Base-by-base conservation (phyloP, 2,329 filamentous ascomycete species). In the Rhynchosporium agropyri region DNA sequence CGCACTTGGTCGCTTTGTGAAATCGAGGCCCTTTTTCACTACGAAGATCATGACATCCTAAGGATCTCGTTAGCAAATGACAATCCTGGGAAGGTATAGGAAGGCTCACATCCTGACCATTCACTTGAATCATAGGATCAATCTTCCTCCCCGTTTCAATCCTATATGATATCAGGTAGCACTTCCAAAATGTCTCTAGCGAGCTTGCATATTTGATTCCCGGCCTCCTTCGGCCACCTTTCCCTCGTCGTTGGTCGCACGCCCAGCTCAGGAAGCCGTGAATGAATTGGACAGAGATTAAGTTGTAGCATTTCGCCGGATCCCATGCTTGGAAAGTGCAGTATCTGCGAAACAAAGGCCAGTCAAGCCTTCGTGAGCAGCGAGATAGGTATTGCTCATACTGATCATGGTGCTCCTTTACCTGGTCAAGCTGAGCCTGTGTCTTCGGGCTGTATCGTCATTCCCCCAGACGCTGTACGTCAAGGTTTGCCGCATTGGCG, bases 401-500 rank as follows among this genome's bases (percentile, higher is more conserved):
- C 48, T 50, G 29, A 31, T 50, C 29, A 50, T 50, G 13, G 29
- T 50, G 29, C 48, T 33, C 13, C 48, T 50, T 50, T 5, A 50
- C 48, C 48, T 29, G 48, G 29, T 50, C 7, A 50, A 50, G 48
- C 48, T 50, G 13, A 50, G 48, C 48, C 48, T 50, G 29, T 15
- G 48, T 50, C 48, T 50, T 50, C 4, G 29, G 48, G 48, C 48
- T 50, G 7, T 50, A 50, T 50, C 48, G 48, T 29, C 13, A n/a
- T 50, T 50, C 4, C 33, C 48, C 28, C 10, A 50, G 48, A 50
- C 29, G 29, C 48, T 50, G 48, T 5, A 50, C 48, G 29, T 50
- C 29, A 29, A 50, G 28, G 48, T 33, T 50, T 50, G 48, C 48
- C 29, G 48, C 48, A 29, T 50, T 50, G 7, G 48, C 48, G 29